Evolutionary conservation across 768 basidiomycete species (phyloP).

Genomic region (Steccherinum ochraceum): DNA sequence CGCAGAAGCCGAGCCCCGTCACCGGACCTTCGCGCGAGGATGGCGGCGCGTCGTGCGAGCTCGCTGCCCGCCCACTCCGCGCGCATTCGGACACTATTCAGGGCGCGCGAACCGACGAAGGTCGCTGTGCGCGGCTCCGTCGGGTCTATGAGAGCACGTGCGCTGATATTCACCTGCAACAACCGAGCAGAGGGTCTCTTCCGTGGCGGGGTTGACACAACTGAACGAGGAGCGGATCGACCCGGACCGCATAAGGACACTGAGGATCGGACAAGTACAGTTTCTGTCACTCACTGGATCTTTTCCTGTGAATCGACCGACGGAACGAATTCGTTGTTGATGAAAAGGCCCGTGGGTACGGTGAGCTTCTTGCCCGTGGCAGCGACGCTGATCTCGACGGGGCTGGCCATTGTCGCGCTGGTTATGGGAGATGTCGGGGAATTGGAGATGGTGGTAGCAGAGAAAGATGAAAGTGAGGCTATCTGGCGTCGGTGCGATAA

Average conservation of each 20-base stretch:
- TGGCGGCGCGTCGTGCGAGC: too few species aligned
- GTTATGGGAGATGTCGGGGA: neutral
- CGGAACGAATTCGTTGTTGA: constrained; percentile 85
- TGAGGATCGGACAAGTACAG: constrained; percentile 13
- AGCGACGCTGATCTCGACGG: constrained; percentile 20
- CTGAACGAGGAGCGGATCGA: constrained; percentile 29
- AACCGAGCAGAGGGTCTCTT: constrained; percentile 64
- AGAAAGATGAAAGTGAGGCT: neutral
- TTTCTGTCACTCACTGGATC: constrained; percentile 46
- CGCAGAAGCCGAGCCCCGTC: too few species aligned
- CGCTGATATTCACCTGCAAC: constrained; percentile 42
- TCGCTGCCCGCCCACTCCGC: too few species aligned
- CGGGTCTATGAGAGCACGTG: too few species aligned
- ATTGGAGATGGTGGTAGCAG: neutral
- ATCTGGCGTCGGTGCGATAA: neutral
- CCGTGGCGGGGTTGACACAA: constrained; percentile 78
- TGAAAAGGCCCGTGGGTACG: constrained; percentile 82
- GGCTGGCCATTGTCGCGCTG: constrained; percentile 13
- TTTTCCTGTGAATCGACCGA: constrained; percentile 61
- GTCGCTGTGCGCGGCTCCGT: too few species aligned
- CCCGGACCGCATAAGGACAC: neutral
- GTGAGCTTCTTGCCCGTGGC: constrained; percentile 33
- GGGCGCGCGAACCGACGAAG: too few species aligned
- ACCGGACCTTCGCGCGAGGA: too few species aligned
- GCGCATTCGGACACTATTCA: too few species aligned